Evolutionary conservation across 768 basidiomycete species (phyloP), one percentile per base, ranked within the genome.

Genomic region (Tephrocybe sp.): DNA sequence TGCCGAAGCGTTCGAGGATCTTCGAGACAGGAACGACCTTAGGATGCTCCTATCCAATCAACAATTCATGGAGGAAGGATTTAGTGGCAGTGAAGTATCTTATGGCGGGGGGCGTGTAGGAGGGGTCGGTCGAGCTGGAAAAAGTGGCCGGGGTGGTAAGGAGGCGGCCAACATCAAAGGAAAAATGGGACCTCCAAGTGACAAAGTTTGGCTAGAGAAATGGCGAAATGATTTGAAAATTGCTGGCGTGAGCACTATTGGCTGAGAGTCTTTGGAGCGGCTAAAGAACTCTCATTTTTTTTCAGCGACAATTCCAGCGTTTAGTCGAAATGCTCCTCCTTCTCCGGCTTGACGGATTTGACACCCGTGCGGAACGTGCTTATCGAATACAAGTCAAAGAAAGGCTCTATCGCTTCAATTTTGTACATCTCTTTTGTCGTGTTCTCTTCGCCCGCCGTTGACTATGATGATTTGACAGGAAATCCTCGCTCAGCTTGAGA

Each of bases 1-100:
- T 1, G 93, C 93, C 0, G 97, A 99, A 69, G 90, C 92, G 9
- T 98, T 99, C 62, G 96, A 98, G 65, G 97, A 98, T 65, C 77
- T 98, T 35, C 77, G 96, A 27, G 97, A 98, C 69, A 86, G 91
- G 47, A 89, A 88, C 57, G 97, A 99, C 65, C 76, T 98, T 16
- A 72, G 78, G 54, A 88, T 89, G 79, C 74, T 98, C 16, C 75
- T 91, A 12, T 65, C 72, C 0, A 69, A 86, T 54, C 70, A 77
- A 47, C 72, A 69, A 36, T 90, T 95, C 64, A 82, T 88, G 72
- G 68, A 74, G 24, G 89, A 92, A 65, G 89, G 75, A 2, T 87
- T 86, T 59, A 82, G 82, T 4, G 57, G 58, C 9, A 69, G 64
- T 25, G 60, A 65, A 4, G 62, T 68, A 4, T 77, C 80, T 4